Base-by-base conservation (phyloP, 352 stramenopile genomes). In the Pythium guiyangense region DNA sequence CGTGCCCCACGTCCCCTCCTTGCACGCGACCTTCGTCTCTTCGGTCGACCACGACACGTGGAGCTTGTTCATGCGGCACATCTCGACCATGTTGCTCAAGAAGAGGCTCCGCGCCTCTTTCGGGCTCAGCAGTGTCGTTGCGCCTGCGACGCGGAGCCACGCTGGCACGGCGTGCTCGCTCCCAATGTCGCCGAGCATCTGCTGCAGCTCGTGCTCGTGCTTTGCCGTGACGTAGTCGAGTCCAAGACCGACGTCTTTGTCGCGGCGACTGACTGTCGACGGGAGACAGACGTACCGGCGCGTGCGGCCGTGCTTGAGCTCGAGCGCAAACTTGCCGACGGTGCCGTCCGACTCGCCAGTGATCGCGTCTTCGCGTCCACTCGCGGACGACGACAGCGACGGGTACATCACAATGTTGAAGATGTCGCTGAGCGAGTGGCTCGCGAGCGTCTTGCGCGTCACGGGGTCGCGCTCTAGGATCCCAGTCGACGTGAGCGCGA, bases 341-440 rank as follows among this genome's bases (percentile, higher is more conserved):
- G 74, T 71, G 2, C 84, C 84, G 63, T 90, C 77, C 2, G 84
- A 78, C 15, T 72, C 63, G 25, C 76, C 72, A 3, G 47, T 22
- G 34, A 50, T 68, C 29, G 65, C 67, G 18, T 90, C 72, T 52
- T 74, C 64, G 46, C 22, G 15, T 39, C n/a, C 26, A 4, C 26
- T 20, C 26, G 22, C 46, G 1, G 46, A 81, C 35, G 83, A 79
- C 27, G 83, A 93, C 17, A 93, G 60, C 3, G 83, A 83, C n/a
- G 85, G 80, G 45, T 92, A 95, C 63, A 95, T 88, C 18, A 93
- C 83, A 26, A 92, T 71, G 48, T 93, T 95, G 64, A 91, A 95
- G 10, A 95, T 80, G 51, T 95, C 86, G 46, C 78, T 90, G 2
- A 95, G 57, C 15, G 70, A 69, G 51, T 90, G 74, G 14, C 62